Conservation (phyloP, 164 flowering plant species). For the Dillenia turbinata region DNA sequence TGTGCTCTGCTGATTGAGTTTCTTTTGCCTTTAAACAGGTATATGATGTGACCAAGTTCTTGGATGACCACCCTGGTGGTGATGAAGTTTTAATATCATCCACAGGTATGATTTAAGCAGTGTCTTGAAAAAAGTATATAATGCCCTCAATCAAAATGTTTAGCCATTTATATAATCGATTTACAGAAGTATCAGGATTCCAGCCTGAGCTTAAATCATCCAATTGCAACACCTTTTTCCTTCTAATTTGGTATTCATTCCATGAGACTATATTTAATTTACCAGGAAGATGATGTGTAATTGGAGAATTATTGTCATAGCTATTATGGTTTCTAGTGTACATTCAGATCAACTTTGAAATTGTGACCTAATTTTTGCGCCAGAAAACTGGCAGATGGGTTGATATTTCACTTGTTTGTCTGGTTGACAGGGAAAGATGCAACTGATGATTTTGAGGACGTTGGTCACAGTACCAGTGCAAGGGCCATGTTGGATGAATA, state of each 20-base stretch:
- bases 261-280: too few species aligned
- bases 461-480: conserved; percentile 57
- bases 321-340: too few species aligned
- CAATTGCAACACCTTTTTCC: too few species aligned
- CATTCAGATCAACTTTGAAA: not conserved
- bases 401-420: not conserved
- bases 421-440: conserved; percentile 58
- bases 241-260: too few species aligned
- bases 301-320: too few species aligned
- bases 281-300: too few species aligned
- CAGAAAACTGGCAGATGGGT: not conserved
- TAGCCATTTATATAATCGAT: too few species aligned
- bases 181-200: too few species aligned
- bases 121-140: too few species aligned
- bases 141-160: too few species aligned
- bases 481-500: conserved; percentile 49
- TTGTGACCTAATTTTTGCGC: not conserved
- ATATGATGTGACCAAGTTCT: conserved; percentile 55
- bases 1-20: not conserved
- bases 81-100: conserved; percentile 53
- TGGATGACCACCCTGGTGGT: conserved; percentile 69
- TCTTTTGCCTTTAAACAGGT: conserved; percentile 30
- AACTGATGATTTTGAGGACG: conserved; percentile 60
- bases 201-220: too few species aligned
- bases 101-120: conserved; percentile 29